Percentiles rank a stretch among this genome's conserved stretches.
Conservation (phyloP, 345 rosid species). For the Aquilaria yunnanensis region DNA sequence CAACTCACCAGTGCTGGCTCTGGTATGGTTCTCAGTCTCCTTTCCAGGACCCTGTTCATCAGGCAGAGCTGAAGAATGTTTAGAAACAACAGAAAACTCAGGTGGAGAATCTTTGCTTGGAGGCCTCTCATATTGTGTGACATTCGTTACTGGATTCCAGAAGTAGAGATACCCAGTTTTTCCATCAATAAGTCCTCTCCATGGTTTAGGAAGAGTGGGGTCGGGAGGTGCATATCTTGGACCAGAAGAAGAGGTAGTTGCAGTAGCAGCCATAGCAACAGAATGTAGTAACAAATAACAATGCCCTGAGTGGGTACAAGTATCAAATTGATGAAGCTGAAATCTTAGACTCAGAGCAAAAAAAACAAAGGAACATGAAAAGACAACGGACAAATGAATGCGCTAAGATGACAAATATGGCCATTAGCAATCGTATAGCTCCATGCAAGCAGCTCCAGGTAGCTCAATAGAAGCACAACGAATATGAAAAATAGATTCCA, state of each 20-base stretch:
- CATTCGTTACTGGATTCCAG: slow-evolving; percentile 94
- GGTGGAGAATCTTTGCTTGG: slow-evolving; percentile 14
- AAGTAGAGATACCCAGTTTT: slow-evolving; percentile 74
- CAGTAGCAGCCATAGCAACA: slow-evolving; percentile 53
- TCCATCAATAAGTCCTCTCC: slow-evolving; percentile 88
- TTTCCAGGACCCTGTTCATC: slow-evolving; percentile 17
- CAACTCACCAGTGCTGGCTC: slow-evolving; percentile 29
- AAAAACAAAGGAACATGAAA: no score
- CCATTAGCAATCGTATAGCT: no score
- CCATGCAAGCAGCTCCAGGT: no score
- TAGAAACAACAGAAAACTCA: slow-evolving; percentile 28
- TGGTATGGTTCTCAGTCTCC: slow-evolving; percentile 25
- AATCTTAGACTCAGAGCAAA: no score
- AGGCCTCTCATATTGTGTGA: slow-evolving; percentile 85
- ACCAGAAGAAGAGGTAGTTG: slow-evolving; percentile 34
- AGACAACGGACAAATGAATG: no score
- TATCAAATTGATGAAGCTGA: no score
- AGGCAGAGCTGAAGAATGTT: slow-evolving; percentile 51
- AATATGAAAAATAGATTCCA: no score
- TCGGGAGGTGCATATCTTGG: slow-evolving; percentile 84
- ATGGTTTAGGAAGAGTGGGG: slow-evolving; percentile 83
- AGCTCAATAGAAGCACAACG: no score
- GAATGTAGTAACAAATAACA: no score
- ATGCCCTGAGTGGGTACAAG: no score
- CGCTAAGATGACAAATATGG: no score